phyloP scores from a whole-genome alignment of 176 grass and related monocot species.

The Secale cereale region DNA sequence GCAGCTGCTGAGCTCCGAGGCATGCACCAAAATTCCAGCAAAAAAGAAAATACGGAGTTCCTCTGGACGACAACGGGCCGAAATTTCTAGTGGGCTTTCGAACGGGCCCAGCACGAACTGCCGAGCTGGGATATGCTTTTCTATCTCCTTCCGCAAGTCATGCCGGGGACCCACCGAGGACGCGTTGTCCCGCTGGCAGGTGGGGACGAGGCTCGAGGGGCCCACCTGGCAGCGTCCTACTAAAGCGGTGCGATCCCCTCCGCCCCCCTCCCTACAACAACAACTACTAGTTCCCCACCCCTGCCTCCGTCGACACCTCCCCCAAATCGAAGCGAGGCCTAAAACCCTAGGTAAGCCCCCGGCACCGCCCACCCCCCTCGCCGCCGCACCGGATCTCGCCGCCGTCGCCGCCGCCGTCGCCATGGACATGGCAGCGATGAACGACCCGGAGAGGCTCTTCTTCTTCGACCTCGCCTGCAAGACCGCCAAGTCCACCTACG shows the following conservation, averaged over 20 bases:
- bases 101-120: neutral
- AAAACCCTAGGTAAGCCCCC: conserved; percentile 49
- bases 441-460: conserved; percentile 56
- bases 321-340: conserved; percentile 12
- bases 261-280: neutral
- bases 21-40: neutral
- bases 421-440: conserved; percentile 62
- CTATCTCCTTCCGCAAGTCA: neutral
- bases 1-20: neutral
- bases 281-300: neutral
- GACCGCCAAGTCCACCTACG: conserved; percentile 48
- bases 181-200: too few species aligned
- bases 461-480: conserved; percentile 77
- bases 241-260: neutral
- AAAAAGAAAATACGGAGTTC: neutral
- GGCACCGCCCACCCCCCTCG: neutral
- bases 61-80: neutral
- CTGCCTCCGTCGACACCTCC: neutral
- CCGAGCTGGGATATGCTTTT: neutral
- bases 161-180: neutral
- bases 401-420: neutral
- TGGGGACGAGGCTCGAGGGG: neutral
- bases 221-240: neutral
- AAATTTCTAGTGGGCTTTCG: neutral
- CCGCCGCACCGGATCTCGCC: conserved; percentile 28